Conservation (phyloP, 2,329 filamentous ascomycete species). For the Exophiala sideris region DNA sequence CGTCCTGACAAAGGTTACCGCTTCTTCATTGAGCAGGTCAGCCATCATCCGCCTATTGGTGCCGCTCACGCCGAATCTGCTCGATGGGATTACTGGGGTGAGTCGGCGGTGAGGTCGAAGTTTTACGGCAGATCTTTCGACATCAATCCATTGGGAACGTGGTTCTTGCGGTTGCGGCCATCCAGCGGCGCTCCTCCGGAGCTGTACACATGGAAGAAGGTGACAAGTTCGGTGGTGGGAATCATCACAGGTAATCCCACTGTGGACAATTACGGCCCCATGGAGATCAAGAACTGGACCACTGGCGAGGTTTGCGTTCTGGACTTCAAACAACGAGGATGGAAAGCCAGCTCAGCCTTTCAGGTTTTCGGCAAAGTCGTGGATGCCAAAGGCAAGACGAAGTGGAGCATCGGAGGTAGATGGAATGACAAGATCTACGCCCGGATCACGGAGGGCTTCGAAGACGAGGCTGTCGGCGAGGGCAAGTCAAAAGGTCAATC, state of each 20-base stretch:
- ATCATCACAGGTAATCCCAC: constrained; percentile 96
- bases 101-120: constrained; percentile 91
- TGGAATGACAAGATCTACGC: constrained; percentile 99
- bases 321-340: constrained; percentile 92
- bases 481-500: constrained; percentile 34
- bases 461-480: constrained; percentile 63
- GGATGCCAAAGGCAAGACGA: constrained; percentile 72
- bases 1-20: constrained; percentile 95
- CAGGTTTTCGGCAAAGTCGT: constrained; percentile 83
- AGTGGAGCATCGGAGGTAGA: constrained; percentile 84
- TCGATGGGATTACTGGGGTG: constrained; percentile 95
- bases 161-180: constrained; percentile 86
- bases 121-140: constrained; percentile 98
- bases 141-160: constrained; percentile 91
- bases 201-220: constrained; percentile 98
- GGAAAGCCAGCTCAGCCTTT: constrained; percentile 91
- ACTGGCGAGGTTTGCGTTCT: constrained; percentile 86
- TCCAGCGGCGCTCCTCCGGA: constrained; percentile 73
- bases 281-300: constrained; percentile 97
- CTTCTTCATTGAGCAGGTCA: constrained; percentile 98
- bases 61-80: constrained; percentile 89
- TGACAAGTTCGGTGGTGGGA: constrained; percentile 93
- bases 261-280: constrained; percentile 95
- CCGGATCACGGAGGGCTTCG: constrained; percentile 84
- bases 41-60: constrained; percentile 91